phyloP scores from a whole-genome alignment of 2,329 filamentous ascomycete genomes.

The Xylaria sp. region DNA sequence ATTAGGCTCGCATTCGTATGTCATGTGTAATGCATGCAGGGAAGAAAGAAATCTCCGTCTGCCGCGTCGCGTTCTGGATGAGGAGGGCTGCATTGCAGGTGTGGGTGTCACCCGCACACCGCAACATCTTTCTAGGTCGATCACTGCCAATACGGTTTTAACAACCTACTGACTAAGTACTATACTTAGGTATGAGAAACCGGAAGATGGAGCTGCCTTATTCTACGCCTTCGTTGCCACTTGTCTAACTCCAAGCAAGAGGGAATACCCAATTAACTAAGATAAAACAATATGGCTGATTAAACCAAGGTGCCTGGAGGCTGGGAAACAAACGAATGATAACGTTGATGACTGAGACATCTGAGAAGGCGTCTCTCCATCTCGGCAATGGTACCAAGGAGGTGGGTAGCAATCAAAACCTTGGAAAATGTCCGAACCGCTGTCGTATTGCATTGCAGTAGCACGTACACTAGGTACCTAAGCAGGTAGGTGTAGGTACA shows the following conservation, averaged over 20 bases:
- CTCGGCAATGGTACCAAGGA: slow-evolving; percentile 12
- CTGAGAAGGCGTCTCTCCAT: background rate
- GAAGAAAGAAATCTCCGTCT: slow-evolving; percentile 26
- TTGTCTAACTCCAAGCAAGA: no score
- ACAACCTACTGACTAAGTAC: background rate
- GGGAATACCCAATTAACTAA: no score
- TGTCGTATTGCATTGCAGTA: slow-evolving; percentile 23
- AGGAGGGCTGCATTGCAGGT: slow-evolving; percentile 27
- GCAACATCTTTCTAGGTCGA: slow-evolving; percentile 18
- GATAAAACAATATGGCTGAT: no score
- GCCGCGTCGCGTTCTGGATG: slow-evolving; percentile 15
- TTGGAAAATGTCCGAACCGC: slow-evolving; percentile 27
- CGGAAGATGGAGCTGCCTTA: background rate
- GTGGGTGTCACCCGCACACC: slow-evolving; percentile 22
- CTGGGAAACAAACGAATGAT: no score
- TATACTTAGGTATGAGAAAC: background rate
- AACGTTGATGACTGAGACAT: no score
- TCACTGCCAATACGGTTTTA: slow-evolving; percentile 1
- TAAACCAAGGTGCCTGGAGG: no score
- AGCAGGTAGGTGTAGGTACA: background rate
- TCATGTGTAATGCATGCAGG: slow-evolving; percentile 28
- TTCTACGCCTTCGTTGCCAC: background rate
- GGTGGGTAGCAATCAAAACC: slow-evolving; percentile 24
- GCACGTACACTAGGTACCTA: background rate
- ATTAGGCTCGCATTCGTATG: slow-evolving; percentile 24